Evolutionary conservation across 176 grass and related monocot genomes (phyloP).

Genomic region (Bromus sterilis): DNA sequence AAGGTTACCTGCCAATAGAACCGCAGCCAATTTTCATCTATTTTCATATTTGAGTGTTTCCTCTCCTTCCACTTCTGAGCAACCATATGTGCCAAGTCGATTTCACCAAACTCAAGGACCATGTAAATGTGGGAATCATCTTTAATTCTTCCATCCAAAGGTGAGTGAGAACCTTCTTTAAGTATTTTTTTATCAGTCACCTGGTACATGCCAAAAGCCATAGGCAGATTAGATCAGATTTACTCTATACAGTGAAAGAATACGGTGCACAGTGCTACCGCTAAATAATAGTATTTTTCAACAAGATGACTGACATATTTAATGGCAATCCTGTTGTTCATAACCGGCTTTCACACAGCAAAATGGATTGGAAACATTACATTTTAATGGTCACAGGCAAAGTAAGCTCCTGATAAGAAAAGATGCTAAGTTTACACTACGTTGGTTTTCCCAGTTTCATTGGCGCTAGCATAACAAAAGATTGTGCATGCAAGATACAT

Average conservation of each 20-base stretch:
- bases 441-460: neutral
- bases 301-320: neutral
- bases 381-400: neutral
- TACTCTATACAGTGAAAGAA: neutral
- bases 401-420: neutral
- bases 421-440: neutral
- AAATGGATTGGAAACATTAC: neutral
- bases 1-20: slow-evolving; percentile 96
- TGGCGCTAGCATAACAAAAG: neutral
- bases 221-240: slow-evolving; percentile 6
- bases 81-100: slow-evolving; percentile 96
- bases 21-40: slow-evolving; percentile 97
- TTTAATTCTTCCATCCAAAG: slow-evolving; percentile 70
- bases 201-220: slow-evolving; percentile 48
- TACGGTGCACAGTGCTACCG: neutral
- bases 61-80: slow-evolving; percentile 77
- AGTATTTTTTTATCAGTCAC: slow-evolving; percentile 85
- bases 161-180: slow-evolving; percentile 36
- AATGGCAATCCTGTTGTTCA: neutral
- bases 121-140: slow-evolving; percentile 91
- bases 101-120: slow-evolving; percentile 97
- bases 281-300: neutral
- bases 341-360: neutral
- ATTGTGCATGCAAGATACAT: neutral
- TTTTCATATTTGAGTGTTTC: slow-evolving; percentile 32